These are phyloP conservation scores for Diaporthe eres DNA, from an alignment of 2,329 filamentous ascomycete genomes.

Conservation along the genomic window DNA sequence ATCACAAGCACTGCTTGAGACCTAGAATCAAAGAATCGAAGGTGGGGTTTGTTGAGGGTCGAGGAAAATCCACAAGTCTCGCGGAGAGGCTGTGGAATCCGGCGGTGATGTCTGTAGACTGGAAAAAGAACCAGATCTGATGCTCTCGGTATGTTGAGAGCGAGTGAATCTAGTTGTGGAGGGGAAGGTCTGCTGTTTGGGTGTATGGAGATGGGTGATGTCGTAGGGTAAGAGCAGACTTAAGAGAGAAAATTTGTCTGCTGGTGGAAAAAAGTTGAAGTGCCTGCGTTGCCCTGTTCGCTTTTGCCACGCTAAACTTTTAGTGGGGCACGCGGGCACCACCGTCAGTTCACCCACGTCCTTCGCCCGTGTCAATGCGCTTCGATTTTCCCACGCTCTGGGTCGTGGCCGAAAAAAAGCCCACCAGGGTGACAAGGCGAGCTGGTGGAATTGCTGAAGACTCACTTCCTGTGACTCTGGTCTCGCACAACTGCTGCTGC, in stretches of 20 bases:
- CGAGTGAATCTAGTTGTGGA: constrained; percentile 43
- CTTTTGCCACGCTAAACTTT: constrained; percentile 30
- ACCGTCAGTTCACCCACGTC: constrained; percentile 12
- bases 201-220: constrained; percentile 34
- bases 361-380: background rate
- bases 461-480: background rate
- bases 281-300: constrained; percentile 33
- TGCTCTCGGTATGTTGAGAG: constrained; percentile 62
- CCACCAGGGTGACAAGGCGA: background rate
- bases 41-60: constrained; percentile 52
- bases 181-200: constrained; percentile 35
- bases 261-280: constrained; percentile 39
- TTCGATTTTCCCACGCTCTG: background rate
- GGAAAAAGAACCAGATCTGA: constrained; percentile 62
- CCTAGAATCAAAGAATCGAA: constrained; percentile 66
- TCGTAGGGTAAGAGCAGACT: constrained; percentile 32
- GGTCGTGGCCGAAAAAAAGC: background rate
- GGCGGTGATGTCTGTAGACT: constrained; percentile 42
- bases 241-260: constrained; percentile 38
- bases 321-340: constrained; percentile 32
- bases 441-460: background rate
- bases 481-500: background rate
- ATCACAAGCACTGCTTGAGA: constrained; percentile 87
- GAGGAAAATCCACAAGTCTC: constrained; percentile 54
- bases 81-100: constrained; percentile 49